Conservation (phyloP, 208 protist genomes). For the Naegleria fowleri region DNA sequence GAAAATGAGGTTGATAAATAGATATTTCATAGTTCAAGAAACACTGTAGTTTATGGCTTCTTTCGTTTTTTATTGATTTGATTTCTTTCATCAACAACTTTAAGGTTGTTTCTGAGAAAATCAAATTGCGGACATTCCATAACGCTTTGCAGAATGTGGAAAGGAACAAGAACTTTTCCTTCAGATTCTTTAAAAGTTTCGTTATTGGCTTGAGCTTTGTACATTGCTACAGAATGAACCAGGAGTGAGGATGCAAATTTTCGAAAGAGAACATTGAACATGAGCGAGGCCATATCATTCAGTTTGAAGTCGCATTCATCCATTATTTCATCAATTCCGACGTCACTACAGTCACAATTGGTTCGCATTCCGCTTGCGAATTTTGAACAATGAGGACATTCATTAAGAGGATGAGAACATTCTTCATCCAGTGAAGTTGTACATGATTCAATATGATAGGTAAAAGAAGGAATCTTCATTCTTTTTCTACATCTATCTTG, state of each 20-base stretch:
- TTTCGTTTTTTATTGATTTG: neutral
- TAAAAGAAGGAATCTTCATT: neutral
- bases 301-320: neutral
- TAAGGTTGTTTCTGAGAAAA: neutral
- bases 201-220: neutral
- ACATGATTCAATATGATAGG: neutral
- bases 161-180: neutral
- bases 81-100: neutral
- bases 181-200: neutral
- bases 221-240: neutral
- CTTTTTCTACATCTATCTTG: slow-evolving; percentile 17
- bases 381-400: too few relatives aligned
- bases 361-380: neutral
- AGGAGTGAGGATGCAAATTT: neutral
- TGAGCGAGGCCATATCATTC: neutral
- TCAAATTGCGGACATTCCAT: neutral
- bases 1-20: neutral
- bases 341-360: neutral
- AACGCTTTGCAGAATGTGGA: neutral
- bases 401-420: neutral
- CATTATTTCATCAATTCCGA: neutral
- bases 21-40: neutral
- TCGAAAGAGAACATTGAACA: neutral
- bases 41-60: neutral
- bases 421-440: neutral